phyloP scores from a whole-genome alignment of 1,284 basidiomycete species.

The Pholiota adiposa region DNA sequence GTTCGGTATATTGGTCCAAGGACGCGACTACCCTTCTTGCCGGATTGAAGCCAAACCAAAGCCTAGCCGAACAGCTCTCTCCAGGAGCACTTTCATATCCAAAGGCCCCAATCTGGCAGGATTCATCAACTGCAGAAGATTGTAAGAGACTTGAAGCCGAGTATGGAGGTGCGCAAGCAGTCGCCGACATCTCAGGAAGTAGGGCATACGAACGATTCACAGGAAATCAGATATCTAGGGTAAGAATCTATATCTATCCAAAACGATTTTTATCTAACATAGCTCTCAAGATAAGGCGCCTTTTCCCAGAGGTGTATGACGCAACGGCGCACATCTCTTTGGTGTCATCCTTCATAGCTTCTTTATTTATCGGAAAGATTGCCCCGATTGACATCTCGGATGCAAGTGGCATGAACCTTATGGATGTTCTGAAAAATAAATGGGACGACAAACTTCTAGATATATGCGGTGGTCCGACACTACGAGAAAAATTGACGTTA shows the following conservation, averaged over 20 bases:
- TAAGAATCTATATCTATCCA: constrained; percentile 33
- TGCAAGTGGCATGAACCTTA: constrained; percentile 92
- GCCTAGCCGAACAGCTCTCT: constrained; percentile 59
- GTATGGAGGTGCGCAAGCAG: constrained; percentile 69
- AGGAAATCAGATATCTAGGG: constrained; percentile 82
- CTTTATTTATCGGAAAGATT: constrained; percentile 71
- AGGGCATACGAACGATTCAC: constrained; percentile 90
- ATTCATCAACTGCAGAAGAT: constrained; percentile 82
- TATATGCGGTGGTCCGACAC: constrained; percentile 64
- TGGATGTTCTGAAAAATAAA: constrained; percentile 70
- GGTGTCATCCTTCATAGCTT: constrained; percentile 85
- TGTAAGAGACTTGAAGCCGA: constrained; percentile 72
- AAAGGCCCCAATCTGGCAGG: constrained; percentile 90
- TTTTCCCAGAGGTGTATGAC: constrained; percentile 64
- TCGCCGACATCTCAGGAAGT: constrained; percentile 82
- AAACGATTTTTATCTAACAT: neutral
- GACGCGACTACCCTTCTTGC: constrained; percentile 58
- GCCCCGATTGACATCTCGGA: constrained; percentile 81
- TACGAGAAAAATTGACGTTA: constrained; percentile 78
- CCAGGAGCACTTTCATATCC: constrained; percentile 73
- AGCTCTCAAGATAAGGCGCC: constrained; percentile 54
- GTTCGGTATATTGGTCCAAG: constrained; percentile 85
- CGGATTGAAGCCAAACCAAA: constrained; percentile 53
- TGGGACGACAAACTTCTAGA: constrained; percentile 70
- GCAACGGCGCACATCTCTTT: constrained; percentile 77